Percentiles rank a stretch among this genome's conserved stretches.
Evolutionary conservation across 768 basidiomycete genomes (phyloP).

Genomic region (Hypholoma sublateritium): DNA sequence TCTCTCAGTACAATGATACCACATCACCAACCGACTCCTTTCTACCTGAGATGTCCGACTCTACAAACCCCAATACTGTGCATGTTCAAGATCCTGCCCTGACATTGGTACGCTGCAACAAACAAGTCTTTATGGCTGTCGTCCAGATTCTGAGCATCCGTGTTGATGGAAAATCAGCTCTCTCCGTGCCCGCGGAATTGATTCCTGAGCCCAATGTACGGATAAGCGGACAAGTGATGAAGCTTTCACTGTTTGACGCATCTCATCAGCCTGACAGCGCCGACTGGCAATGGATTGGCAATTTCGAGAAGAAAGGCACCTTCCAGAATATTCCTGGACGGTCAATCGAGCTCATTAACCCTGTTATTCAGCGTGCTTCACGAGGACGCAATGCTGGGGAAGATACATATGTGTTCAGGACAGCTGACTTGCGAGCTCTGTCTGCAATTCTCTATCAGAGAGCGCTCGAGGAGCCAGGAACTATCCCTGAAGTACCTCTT

Average conservation of each 20-base stretch:
- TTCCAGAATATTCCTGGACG: too few species aligned
- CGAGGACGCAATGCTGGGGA: too few species aligned
- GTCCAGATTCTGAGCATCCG: slow-evolving; percentile 9
- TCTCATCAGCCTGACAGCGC: too few species aligned
- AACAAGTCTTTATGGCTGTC: slow-evolving; percentile 7
- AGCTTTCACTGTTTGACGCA: background rate
- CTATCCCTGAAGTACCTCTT: too few species aligned
- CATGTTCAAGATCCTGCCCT: slow-evolving; percentile 9
- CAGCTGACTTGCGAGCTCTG: too few species aligned
- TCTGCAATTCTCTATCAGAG: too few species aligned
- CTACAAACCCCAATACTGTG: background rate
- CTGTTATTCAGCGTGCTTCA: too few species aligned
- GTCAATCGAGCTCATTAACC: too few species aligned
- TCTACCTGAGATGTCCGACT: background rate
- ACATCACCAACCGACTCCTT: background rate
- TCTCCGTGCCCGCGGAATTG: background rate
- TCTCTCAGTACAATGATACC: slow-evolving; percentile 8
- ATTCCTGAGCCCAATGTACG: slow-evolving; percentile 8
- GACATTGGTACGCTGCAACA: slow-evolving; percentile 9
- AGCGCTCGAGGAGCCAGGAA: too few species aligned
- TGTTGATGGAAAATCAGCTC: background rate
- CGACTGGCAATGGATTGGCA: too few species aligned
- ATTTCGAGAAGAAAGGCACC: too few species aligned
- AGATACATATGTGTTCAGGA: too few species aligned
- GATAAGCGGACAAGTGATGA: slow-evolving; percentile 11